Evolutionary conservation across 345 rosid genomes (phyloP).

Genomic region (Acer campestre): DNA sequence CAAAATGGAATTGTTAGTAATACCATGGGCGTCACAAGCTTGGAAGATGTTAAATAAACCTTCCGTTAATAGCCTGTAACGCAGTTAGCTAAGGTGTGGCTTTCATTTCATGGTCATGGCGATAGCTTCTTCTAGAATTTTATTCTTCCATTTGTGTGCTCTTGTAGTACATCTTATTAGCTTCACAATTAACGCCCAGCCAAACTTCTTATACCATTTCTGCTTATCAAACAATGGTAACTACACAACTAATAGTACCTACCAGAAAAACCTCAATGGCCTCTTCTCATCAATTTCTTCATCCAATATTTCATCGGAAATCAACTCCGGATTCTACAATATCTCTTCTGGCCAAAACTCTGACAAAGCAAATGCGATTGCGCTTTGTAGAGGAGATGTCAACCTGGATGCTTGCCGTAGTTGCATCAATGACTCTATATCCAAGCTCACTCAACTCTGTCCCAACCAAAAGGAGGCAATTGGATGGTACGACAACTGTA

Average conservation of each 20-base stretch:
- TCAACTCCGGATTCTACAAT: conserved; percentile 27
- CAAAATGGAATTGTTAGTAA: too few species aligned
- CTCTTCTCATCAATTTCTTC: conserved; percentile 21
- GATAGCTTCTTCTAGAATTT: too few species aligned
- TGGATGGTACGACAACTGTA: conserved; percentile 22
- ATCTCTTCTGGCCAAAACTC: conserved; percentile 10
- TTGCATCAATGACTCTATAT: conserved; percentile 33
- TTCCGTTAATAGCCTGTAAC: too few species aligned
- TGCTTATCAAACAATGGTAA: conserved; percentile 14
- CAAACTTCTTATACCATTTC: not conserved
- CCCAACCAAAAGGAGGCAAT: conserved; percentile 21
- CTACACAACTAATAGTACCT: conserved; percentile 23
- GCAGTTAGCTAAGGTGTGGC: too few species aligned
- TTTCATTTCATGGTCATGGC: not conserved
- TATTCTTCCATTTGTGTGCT: not conserved
- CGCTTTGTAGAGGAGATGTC: conserved; percentile 49
- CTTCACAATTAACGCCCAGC: not conserved
- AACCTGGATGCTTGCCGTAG: conserved; percentile 28
- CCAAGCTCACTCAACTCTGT: conserved; percentile 13
- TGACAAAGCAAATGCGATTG: conserved; percentile 36
- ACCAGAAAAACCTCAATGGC: conserved; percentile 25
- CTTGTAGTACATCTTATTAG: not conserved
- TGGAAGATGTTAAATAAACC: not conserved
- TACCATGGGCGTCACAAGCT: too few species aligned
- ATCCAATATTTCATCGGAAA: not conserved